Evolutionary conservation across 768 basidiomycete species (phyloP), one percentile per base, ranked within the genome.

Genomic region (Calocybe cyanea): DNA sequence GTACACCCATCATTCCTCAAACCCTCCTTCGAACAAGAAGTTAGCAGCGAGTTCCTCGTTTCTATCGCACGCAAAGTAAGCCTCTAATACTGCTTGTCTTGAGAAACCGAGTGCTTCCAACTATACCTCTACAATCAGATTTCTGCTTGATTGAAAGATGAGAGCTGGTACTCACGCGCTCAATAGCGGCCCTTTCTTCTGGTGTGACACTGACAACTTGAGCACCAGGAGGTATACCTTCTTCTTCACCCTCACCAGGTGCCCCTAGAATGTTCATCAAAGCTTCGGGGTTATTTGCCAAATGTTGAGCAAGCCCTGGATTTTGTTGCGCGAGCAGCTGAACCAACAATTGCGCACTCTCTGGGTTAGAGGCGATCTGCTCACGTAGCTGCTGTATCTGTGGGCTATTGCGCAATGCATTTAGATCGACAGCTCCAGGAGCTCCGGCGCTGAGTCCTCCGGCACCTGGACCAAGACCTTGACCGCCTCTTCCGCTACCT

Each of bases 41-140:
- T 96, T 96, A 11, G 95, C 96, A 7, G 96, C 93, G 15, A 94
- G 68, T 60, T 97, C 92, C 67, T 98, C 96, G 60, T 98, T 92
- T 77, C 90, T 92, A 63, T 92, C 96, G 64, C 94, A 97, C 1
- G 85, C 88, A 60, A 95, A 80, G 66, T 89, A 99, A 1, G 96
- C 96, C 64, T 97, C 81, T 28, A 94, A 68, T n/a, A 76, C 95
- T 0, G 72, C 70, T 35, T 92, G 75, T 32, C 91, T 78, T 14
- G 88, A 64, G 64, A 99, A 98, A 0, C 96, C 95, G 37, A 98
- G 80, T 1, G 70, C 84, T 66, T 90, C 80, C 51, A 96, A 72
- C 94, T 96, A 53, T 2, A 44, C 4, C 35, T n/a, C 31, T 18
- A n/a, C 13, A 51, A 49, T 10, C 39, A 10, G 42, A 42, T 49